A percentile compares a stretch with the other conserved stretches of the same genome.
phyloP scores from a whole-genome alignment of 768 basidiomycete species.

The Tylopilus sp. region DNA sequence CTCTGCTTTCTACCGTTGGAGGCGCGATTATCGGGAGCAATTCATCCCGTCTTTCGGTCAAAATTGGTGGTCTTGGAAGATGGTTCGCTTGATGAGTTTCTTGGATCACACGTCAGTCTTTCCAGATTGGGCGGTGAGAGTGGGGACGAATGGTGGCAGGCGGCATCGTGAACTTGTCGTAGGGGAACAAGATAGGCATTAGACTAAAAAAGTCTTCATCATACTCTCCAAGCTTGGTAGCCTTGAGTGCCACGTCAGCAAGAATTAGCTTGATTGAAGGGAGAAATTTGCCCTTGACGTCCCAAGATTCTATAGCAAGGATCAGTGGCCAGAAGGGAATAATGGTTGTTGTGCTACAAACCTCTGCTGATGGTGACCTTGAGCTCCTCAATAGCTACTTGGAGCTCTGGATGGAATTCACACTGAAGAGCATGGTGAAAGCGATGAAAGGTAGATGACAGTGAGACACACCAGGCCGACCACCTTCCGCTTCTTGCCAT shows the following conservation, averaged over 20 bases:
- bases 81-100: constrained; percentile 93
- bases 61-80: constrained; percentile 69
- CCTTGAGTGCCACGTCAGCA: constrained; percentile 64
- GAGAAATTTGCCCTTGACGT: constrained; percentile 87
- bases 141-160: constrained; percentile 54
- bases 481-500: constrained; percentile 68
- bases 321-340: background rate
- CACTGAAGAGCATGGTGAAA: constrained; percentile 33
- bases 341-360: constrained; percentile 15
- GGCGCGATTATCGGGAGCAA: too few species aligned
- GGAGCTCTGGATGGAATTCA: constrained; percentile 70
- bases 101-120: constrained; percentile 30
- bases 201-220: constrained; percentile 89
- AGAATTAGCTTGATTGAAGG: constrained; percentile 71
- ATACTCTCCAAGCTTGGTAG: constrained; percentile 83
- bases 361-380: constrained; percentile 57
- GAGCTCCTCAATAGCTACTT: constrained; percentile 56
- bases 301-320: constrained; percentile 61
- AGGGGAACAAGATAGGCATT: constrained; percentile 88
- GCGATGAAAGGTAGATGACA: background rate
- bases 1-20: too few species aligned
- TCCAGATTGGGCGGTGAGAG: background rate
- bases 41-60: constrained; percentile 65
- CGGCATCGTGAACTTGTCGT: constrained; percentile 96
- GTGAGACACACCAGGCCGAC: constrained; percentile 54